Conservation (phyloP, 345 rosid species). For the Orychophragmus violaceus region DNA sequence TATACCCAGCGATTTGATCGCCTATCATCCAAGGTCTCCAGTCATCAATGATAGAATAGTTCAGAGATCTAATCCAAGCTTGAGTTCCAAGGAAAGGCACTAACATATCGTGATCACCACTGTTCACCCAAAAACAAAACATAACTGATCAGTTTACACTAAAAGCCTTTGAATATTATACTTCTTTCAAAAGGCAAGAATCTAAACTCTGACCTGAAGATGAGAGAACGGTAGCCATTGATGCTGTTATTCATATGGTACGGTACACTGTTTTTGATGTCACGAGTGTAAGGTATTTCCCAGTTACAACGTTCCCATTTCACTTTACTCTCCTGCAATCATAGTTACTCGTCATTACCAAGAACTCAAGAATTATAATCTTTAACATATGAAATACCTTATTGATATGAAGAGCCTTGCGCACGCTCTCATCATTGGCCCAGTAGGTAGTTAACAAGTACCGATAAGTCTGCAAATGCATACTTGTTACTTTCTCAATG, state of each 20-base stretch:
- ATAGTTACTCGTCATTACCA: not conserved
- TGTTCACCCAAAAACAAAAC: slow-evolving; percentile 26
- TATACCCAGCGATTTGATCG: slow-evolving; percentile 49
- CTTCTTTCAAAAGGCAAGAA: not conserved
- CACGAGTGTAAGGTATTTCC: not conserved
- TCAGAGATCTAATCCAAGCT: slow-evolving; percentile 56
- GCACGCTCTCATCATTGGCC: slow-evolving; percentile 29
- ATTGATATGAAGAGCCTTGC: slow-evolving; percentile 5
- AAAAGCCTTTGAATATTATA: not conserved
- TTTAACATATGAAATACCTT: slow-evolving; percentile 6
- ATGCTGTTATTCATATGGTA: slow-evolving; percentile 26
- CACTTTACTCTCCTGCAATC: slow-evolving; percentile 16
- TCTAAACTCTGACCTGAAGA: slow-evolving; percentile 18
- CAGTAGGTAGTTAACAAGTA: slow-evolving; percentile 13
- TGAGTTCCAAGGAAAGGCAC: slow-evolving; percentile 51
- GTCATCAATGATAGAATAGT: slow-evolving; percentile 48
- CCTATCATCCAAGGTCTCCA: slow-evolving; percentile 57
- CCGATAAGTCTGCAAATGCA: slow-evolving; percentile 16
- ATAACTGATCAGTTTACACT: not conserved
- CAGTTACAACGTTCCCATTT: slow-evolving; percentile 17
- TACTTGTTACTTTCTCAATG: not conserved
- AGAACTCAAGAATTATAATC: not conserved
- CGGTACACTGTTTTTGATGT: slow-evolving; percentile 15
- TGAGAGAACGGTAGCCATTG: slow-evolving; percentile 20
- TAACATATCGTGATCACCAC: slow-evolving; percentile 55